A percentile compares a stretch with the other conserved stretches of the same genome.
Evolutionary conservation across 768 basidiomycete species (phyloP).

Genomic region (Vararia minispora): DNA sequence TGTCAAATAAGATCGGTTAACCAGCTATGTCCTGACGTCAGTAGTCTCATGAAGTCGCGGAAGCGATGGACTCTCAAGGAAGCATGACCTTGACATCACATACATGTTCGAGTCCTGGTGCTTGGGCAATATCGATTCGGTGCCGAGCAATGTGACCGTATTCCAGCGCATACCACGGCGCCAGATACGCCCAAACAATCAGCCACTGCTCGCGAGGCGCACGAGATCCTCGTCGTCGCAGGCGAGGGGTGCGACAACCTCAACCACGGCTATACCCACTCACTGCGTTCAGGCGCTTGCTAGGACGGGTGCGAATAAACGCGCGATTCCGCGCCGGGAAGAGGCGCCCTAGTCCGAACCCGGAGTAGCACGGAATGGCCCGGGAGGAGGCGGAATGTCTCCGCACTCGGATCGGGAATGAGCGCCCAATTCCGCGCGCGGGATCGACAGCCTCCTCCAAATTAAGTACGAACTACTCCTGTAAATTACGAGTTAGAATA

Average conservation of each 20-base stretch:
- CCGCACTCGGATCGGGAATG: too few relatives aligned
- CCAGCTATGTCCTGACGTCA: slow-evolving; percentile 20
- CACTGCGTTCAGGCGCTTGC: too few relatives aligned
- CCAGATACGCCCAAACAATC: slow-evolving; percentile 21
- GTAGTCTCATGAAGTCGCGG: slow-evolving; percentile 20
- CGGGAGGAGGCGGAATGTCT: too few relatives aligned
- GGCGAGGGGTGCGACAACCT: background rate
- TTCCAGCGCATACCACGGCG: slow-evolving; percentile 27
- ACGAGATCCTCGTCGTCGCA: background rate
- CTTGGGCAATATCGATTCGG: slow-evolving; percentile 24
- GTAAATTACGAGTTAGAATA: too few relatives aligned
- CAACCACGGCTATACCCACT: too few relatives aligned
- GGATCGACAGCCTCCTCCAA: too few relatives aligned
- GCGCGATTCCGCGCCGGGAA: too few relatives aligned
- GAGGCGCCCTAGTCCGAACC: too few relatives aligned
- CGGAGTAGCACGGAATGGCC: too few relatives aligned
- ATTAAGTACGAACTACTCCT: too few relatives aligned
- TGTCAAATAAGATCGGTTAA: slow-evolving; percentile 31
- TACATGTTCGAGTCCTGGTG: slow-evolving; percentile 33
- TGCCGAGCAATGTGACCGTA: slow-evolving; percentile 23
- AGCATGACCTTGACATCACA: slow-evolving; percentile 19
- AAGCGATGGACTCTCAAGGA: slow-evolving; percentile 19
- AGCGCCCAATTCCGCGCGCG: too few relatives aligned
- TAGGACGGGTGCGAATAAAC: too few relatives aligned
- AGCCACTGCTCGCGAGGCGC: slow-evolving; percentile 21